Evolutionary conservation across 495 filamentous ascomycete species (phyloP), one percentile per base, ranked within the genome.

Genomic region (Neurospora tetrasperma): DNA sequence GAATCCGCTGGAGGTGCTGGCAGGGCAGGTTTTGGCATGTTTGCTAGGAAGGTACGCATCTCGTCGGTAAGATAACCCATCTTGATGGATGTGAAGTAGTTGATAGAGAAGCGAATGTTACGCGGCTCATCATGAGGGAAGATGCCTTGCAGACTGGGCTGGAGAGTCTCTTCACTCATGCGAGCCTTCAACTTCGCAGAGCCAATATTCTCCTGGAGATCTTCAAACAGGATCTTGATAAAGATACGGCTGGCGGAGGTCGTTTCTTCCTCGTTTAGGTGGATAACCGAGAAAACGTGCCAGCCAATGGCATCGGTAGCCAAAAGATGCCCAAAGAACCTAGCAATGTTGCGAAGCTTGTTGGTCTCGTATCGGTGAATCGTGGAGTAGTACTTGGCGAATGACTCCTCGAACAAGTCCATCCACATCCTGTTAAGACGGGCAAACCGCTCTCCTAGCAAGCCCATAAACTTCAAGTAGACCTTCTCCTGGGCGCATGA

Each of bases 301-400:
- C 96, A 98, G 70, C 93, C 92, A 70, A 98, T 90, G 18, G 93
- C 92, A 75, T 97, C 94, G 40, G 89, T 91, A 68, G 91, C 89
- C 43, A 99, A 84, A 77, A 98, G 86, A 77, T 99, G 94, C 18
- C 94, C 94, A 74, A 97, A 98, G 83, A 99, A 97, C 38, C 93
- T 87, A 12, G 94, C 94, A 76, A 98, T 94, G 79, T 98, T 99
- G 70, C 96, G 90, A 20, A 99, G 86, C 69, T 91, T 89, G 79
- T 97, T 98, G 12, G 94, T 97, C 79, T 98, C 96, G 77, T 96
- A 95, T 23, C 96, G 91, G 81, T 99, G 96, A 74, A 98, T 98
- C 0, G 94, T 98, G 71, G 97, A 93, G 83, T 98, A 98, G 80
- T 98, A 97, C 74, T 94, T 94, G 72, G 89, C 87, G 76, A 99